Evolutionary conservation across 179 eudicot genomes (phyloP).

Genomic region (Spergularia azorica): DNA sequence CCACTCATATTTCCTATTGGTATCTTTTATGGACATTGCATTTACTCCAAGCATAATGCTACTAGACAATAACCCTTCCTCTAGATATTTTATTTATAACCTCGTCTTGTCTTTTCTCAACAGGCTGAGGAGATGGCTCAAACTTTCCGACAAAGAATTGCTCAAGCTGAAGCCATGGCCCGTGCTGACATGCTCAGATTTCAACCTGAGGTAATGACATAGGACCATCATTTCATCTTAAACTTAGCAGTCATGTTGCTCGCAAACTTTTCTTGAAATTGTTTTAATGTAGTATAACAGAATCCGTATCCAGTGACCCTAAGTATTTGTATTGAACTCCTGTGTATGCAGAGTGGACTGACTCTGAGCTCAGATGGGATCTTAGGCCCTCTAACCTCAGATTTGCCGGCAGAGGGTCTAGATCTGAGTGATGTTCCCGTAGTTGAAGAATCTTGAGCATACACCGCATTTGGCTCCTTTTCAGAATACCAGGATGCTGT

Average conservation of each 20-base stretch:
- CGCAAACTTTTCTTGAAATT: background rate
- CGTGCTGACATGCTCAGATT: constrained; percentile 98
- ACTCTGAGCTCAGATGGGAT: constrained; percentile 80
- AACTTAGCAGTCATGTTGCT: background rate
- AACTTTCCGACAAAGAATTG: constrained; percentile 96
- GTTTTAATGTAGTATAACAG: background rate
- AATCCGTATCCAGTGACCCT: constrained; percentile 2
- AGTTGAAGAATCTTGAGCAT: constrained; percentile 46
- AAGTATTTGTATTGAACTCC: background rate
- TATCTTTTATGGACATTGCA: background rate
- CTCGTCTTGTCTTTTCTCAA: constrained; percentile 5
- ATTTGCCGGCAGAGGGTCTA: constrained; percentile 72
- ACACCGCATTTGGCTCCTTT: background rate
- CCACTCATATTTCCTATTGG: too few species aligned
- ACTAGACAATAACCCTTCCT: background rate
- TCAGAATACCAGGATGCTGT: constrained; percentile 6
- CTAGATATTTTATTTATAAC: background rate
- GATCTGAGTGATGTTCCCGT: constrained; percentile 67
- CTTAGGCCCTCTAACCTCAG: constrained; percentile 62
- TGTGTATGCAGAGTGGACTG: constrained; percentile 76
- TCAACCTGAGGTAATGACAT: constrained; percentile 80
- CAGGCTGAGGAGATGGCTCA: constrained; percentile 99
- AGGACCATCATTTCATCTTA: background rate
- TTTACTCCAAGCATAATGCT: background rate
- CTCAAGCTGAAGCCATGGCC: constrained; percentile 99